Evolutionary conservation across 179 eudicot species (phyloP).

Genomic region (Pouteria campechiana): DNA sequence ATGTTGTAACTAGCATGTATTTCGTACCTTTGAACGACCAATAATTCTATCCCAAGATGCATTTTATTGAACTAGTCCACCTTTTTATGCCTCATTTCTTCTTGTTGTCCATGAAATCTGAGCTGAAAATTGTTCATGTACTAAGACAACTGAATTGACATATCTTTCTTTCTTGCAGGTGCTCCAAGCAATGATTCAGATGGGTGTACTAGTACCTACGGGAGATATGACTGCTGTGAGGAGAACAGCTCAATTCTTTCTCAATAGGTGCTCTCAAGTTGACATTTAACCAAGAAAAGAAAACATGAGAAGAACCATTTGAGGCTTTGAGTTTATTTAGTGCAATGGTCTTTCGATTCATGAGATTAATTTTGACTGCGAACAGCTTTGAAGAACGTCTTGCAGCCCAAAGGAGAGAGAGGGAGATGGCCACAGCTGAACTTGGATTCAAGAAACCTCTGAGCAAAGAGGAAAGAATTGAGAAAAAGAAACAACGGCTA

Average conservation of each 20-base stretch:
- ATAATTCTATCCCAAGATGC: not conserved
- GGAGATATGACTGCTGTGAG: slow-evolving; percentile 98
- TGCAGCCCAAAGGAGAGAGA: slow-evolving; percentile 79
- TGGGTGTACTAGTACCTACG: slow-evolving; percentile 98
- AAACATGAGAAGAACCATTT: too few species aligned
- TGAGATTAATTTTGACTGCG: slow-evolving; percentile 3
- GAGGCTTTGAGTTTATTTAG: too few species aligned
- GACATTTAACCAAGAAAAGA: not conserved
- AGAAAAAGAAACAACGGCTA: slow-evolving; percentile 88
- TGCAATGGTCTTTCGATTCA: too few species aligned
- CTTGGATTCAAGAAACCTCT: slow-evolving; percentile 81
- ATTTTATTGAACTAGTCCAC: not conserved
- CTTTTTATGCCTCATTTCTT: not conserved
- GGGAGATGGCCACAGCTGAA: slow-evolving; percentile 55
- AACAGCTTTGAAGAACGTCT: slow-evolving; percentile 95
- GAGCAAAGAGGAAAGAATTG: slow-evolving; percentile 74
- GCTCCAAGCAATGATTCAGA: slow-evolving; percentile 90
- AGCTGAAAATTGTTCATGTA: slow-evolving; percentile 3
- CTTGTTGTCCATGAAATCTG: not conserved
- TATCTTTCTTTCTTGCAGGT: slow-evolving; percentile 55
- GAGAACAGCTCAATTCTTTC: slow-evolving; percentile 90
- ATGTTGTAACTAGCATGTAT: too few species aligned
- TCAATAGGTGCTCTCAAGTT: slow-evolving; percentile 49
- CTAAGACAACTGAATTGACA: too few species aligned
- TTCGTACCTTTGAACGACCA: not conserved